Evolutionary conservation across 1,284 basidiomycete genomes (phyloP).

Genomic region (Hemileia vastatrix): DNA sequence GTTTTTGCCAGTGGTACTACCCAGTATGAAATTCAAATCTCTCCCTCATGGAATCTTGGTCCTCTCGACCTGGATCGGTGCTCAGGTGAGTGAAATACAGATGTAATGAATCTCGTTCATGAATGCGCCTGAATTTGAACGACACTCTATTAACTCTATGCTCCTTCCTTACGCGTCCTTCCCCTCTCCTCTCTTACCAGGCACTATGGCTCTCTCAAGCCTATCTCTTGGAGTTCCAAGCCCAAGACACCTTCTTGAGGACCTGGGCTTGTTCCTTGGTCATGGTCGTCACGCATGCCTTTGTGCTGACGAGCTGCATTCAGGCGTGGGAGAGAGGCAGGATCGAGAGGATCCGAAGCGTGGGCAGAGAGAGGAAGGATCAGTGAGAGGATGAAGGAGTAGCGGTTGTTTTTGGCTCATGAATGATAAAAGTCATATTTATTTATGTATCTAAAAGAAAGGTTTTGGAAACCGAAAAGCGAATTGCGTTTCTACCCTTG

Average conservation of each 20-base stretch:
- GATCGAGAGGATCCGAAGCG: neutral
- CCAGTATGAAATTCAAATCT: conserved; percentile 53
- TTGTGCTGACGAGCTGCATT: conserved; percentile 28
- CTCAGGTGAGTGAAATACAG: conserved; percentile 51
- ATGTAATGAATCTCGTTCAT: too few relatives aligned
- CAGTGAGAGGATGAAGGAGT: too few relatives aligned
- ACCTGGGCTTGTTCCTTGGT: conserved; percentile 34
- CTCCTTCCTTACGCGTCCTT: neutral
- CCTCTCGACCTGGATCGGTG: conserved; percentile 60
- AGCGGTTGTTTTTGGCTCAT: too few relatives aligned
- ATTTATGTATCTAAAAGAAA: too few relatives aligned
- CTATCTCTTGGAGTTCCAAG: conserved; percentile 39
- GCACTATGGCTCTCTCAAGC: conserved; percentile 49
- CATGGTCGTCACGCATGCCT: conserved; percentile 30
- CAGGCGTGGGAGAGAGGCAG: conserved; percentile 29
- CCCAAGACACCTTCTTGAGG: conserved; percentile 32
- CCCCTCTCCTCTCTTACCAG: conserved; percentile 40
- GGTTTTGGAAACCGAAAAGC: too few relatives aligned
- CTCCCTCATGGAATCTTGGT: conserved; percentile 48
- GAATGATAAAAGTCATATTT: too few relatives aligned
- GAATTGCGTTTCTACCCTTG: too few relatives aligned
- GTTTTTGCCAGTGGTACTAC: conserved; percentile 72
- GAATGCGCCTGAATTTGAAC: neutral
- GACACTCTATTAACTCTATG: neutral
- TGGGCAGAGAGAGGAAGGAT: too few relatives aligned